These are phyloP conservation scores for Aegilops sharonensis DNA, from an alignment of 176 grass and related monocot genomes.

Conservation along the genomic window DNA sequence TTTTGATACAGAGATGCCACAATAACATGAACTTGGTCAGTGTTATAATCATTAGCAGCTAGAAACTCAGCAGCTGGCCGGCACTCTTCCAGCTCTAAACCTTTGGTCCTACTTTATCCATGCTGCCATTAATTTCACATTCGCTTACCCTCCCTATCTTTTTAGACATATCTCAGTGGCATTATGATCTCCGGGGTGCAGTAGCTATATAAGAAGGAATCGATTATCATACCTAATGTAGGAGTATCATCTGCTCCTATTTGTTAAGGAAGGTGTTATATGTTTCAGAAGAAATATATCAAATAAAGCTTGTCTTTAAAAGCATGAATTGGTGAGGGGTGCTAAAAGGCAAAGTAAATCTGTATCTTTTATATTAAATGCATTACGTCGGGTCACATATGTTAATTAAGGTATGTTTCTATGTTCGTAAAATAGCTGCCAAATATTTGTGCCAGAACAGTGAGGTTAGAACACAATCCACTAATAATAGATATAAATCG, in stretches of 20 bases:
- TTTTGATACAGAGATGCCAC: slow-evolving; percentile 77
- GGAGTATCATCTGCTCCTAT: slow-evolving; percentile 62
- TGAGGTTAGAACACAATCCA: neutral
- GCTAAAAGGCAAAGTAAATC: neutral
- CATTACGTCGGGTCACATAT: neutral
- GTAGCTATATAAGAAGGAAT: slow-evolving; percentile 74
- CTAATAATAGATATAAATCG: neutral
- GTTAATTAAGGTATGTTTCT: neutral
- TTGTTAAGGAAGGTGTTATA: slow-evolving; percentile 38
- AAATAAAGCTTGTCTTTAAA: neutral
- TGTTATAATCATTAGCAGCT: neutral
- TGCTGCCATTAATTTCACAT: slow-evolving; percentile 25
- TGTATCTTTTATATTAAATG: neutral
- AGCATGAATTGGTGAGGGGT: neutral
- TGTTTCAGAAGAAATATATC: slow-evolving; percentile 24
- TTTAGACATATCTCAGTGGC: slow-evolving; percentile 50
- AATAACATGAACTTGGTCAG: slow-evolving; percentile 57
- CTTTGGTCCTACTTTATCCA: slow-evolving; percentile 39
- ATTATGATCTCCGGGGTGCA: slow-evolving; percentile 42
- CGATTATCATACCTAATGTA: slow-evolving; percentile 67
- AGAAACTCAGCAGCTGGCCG: slow-evolving; percentile 82
- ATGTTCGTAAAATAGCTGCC: neutral
- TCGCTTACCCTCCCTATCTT: slow-evolving; percentile 72
- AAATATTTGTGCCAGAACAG: neutral
- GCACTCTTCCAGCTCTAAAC: slow-evolving; percentile 85